phyloP scores from a whole-genome alignment of 1,139 yeast genomes.

The Yamadazyma atmosphaerica region DNA sequence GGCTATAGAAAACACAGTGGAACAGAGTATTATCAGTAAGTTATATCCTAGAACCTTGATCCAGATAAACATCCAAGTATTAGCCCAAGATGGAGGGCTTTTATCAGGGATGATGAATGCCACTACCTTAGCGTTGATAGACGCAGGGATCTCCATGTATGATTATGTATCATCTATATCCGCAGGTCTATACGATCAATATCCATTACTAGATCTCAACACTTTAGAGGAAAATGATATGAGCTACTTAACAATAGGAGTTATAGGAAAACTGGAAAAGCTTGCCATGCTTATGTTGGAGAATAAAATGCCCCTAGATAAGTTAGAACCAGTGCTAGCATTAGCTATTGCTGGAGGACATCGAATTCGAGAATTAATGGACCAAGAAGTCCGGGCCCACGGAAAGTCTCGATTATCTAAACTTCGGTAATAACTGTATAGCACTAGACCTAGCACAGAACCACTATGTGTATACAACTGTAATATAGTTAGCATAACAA shows the following conservation, averaged over 20 bases:
- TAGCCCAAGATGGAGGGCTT: conserved; percentile 90
- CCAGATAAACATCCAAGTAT: conserved; percentile 68
- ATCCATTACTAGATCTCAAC: conserved; percentile 80
- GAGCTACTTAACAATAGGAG: conserved; percentile 79
- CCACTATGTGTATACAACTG: no score
- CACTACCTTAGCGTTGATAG: conserved; percentile 85
- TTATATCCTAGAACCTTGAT: conserved; percentile 84
- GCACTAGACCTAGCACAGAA: no score
- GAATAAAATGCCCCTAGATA: conserved; percentile 82
- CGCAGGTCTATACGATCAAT: conserved; percentile 75
- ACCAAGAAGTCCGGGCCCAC: conserved; percentile 72
- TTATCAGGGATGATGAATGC: conserved; percentile 82
- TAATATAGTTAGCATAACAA: no score
- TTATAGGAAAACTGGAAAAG: conserved; percentile 80
- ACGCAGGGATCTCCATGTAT: conserved; percentile 94
- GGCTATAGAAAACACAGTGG: conserved; percentile 75
- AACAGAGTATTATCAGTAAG: conserved; percentile 72
- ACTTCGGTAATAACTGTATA: conserved; percentile 11
- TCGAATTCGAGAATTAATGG: conserved; percentile 81
- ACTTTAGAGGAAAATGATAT: conserved; percentile 81
- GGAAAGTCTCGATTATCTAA: conserved; percentile 51
- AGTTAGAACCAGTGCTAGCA: conserved; percentile 73
- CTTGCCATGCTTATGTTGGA: conserved; percentile 75
- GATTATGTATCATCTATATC: conserved; percentile 83
- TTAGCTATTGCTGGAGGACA: conserved; percentile 91